Conservation (phyloP, 2,329 filamentous ascomycete genomes). For the Myriosclerotinia scirpicola region DNA sequence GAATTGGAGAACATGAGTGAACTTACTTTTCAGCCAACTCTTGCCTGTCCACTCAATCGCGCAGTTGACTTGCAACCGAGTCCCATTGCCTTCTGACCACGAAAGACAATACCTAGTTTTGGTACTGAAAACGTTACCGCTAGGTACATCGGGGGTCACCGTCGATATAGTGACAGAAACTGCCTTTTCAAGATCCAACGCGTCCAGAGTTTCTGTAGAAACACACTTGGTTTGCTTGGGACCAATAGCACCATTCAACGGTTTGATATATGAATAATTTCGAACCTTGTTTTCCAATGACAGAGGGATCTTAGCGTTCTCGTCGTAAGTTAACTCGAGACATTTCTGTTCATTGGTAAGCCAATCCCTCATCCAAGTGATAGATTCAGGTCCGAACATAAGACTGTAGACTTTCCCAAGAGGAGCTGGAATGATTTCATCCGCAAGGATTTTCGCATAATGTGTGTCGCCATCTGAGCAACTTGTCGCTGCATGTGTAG, state of each 20-base stretch:
- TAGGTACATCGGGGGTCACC: constrained; percentile 92
- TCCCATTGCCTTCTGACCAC: constrained; percentile 86
- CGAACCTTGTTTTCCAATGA: constrained; percentile 72
- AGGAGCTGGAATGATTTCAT: constrained; percentile 83
- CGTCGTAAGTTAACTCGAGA: constrained; percentile 80
- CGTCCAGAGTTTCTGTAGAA: constrained; percentile 80
- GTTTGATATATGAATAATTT: constrained; percentile 87
- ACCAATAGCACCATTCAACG: constrained; percentile 77
- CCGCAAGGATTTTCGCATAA: constrained; percentile 81
- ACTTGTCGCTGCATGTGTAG: constrained; percentile 77
- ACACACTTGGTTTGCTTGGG: constrained; percentile 95
- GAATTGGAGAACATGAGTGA: not conserved
- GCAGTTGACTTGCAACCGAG: constrained; percentile 82
- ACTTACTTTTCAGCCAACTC: constrained; percentile 91
- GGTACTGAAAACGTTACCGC: constrained; percentile 83
- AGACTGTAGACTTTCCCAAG: constrained; percentile 88
- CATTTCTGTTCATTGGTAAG: constrained; percentile 86
- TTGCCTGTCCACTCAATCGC: constrained; percentile 95
- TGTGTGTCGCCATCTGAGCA: constrained; percentile 78
- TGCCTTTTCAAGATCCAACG: constrained; percentile 81
- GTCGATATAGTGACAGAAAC: constrained; percentile 81
- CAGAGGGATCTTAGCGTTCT: constrained; percentile 58
- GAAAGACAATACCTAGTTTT: constrained; percentile 95
- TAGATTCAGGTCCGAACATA: constrained; percentile 80
- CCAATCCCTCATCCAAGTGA: constrained; percentile 82